Conservation (phyloP, 371 early-diverging fungal genomes). For the Nematocida displodere region DNA sequence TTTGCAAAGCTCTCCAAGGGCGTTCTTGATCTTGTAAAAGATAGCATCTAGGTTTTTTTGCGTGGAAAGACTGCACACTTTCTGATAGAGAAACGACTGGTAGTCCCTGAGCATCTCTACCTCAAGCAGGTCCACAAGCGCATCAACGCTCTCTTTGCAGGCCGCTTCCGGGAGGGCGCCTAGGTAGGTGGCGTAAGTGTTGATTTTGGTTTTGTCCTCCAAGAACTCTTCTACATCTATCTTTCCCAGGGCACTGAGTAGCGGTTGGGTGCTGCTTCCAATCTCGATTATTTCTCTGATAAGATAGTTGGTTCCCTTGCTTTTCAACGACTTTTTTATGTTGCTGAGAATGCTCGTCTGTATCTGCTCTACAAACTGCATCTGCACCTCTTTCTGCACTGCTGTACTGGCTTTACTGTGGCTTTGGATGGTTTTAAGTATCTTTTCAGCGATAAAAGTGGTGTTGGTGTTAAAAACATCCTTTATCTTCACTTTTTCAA, state of each 20-base stretch:
- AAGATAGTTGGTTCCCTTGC: conserved; percentile 47
- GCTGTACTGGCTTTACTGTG: not conserved
- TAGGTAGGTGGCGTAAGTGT: conserved; percentile 27
- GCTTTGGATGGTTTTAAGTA: not conserved
- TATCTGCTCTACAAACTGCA: not conserved
- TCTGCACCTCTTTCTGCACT: not conserved
- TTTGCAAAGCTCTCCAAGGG: conserved; percentile 37
- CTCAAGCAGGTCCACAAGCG: conserved; percentile 3
- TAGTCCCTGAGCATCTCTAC: conserved; percentile 20
- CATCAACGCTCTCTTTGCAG: conserved; percentile 7
- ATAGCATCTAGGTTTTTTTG: conserved; percentile 35
- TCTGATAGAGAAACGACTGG: conserved; percentile 57
- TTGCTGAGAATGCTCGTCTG: not conserved
- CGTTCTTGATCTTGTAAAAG: conserved; percentile 40
- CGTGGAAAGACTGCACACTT: conserved; percentile 31
- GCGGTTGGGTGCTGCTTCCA: not conserved
- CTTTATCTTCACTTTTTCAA: not conserved
- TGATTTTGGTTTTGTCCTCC: conserved; percentile 18
- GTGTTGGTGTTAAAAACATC: conserved; percentile 28
- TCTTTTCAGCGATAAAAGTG: conserved; percentile 31
- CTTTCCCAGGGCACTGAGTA: not conserved
- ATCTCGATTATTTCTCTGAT: conserved; percentile 15
- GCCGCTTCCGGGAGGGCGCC: conserved; percentile 9
- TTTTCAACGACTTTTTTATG: conserved; percentile 14
- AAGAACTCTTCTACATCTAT: conserved; percentile 1